These are phyloP conservation scores for Lactifluus volemus DNA, from an alignment of 768 basidiomycete species.

Conservation along the genomic window DNA sequence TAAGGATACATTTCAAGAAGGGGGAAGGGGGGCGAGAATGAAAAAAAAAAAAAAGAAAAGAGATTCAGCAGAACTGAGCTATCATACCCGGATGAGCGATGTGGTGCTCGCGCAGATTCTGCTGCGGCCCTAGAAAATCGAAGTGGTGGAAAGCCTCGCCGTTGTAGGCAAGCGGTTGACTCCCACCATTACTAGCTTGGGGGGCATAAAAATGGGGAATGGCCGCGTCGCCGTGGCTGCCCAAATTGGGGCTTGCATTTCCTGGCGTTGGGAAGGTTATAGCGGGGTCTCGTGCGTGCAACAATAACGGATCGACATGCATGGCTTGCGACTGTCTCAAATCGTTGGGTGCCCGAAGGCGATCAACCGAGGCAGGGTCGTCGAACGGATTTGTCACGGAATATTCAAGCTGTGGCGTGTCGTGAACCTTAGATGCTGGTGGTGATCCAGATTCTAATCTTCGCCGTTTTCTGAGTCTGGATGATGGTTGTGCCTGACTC, in stretches of 20 bases:
- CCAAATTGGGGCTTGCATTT: background rate
- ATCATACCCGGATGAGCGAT: slow-evolving; percentile 1
- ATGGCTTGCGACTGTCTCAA: background rate
- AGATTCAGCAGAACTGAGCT: slow-evolving; percentile 13
- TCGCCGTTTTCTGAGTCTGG: background rate
- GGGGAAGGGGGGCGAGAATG: background rate
- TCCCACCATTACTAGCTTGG: background rate
- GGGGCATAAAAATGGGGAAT: background rate
- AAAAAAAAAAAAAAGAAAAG: background rate
- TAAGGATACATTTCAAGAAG: background rate
- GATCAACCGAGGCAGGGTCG: background rate
- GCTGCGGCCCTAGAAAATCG: slow-evolving; percentile 28
- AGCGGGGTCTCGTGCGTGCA: background rate
- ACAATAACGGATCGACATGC: slow-evolving; percentile 11
- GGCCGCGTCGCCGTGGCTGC: background rate
- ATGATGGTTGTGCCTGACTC: no score
- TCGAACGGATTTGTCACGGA: background rate
- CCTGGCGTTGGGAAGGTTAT: background rate
- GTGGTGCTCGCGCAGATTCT: slow-evolving; percentile 26
- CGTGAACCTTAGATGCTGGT: background rate
- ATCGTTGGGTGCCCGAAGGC: background rate
- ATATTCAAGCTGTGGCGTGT: background rate
- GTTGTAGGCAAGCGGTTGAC: background rate
- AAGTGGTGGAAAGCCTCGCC: slow-evolving; percentile 16
- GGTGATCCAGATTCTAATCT: background rate